These are phyloP conservation scores for Heterobasidion occidentale DNA, from an alignment of 1,284 basidiomycete genomes.

Conservation along the genomic window DNA sequence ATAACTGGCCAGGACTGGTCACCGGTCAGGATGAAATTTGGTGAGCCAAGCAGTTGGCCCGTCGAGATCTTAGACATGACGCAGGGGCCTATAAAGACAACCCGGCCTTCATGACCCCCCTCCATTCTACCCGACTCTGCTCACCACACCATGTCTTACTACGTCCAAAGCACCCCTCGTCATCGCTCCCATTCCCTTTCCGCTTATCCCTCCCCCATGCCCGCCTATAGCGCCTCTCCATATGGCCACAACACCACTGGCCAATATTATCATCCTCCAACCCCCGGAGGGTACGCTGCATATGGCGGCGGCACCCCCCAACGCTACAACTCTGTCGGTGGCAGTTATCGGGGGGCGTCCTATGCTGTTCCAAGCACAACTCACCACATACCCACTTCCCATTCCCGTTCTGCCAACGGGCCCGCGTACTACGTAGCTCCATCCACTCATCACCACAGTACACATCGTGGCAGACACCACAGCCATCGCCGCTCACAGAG, in stretches of 20 bases:
- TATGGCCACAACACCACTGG: not conserved
- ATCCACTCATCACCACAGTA: conserved; percentile 6
- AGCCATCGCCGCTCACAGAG: conserved; percentile 14
- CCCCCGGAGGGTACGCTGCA: conserved; percentile 8
- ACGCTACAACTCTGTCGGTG: not conserved
- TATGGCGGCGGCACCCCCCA: conserved; percentile 4
- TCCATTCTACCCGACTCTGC: conserved; percentile 2
- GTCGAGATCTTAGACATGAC: not conserved
- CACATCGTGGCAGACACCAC: not conserved
- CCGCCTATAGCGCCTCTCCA: not conserved
- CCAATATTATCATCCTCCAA: conserved; percentile 8
- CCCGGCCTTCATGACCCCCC: not conserved
- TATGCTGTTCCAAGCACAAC: not conserved
- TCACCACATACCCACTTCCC: not conserved
- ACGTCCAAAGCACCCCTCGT: conserved; percentile 14
- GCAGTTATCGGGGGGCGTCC: not conserved
- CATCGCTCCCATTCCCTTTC: conserved; percentile 16
- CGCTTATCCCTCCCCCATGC: not conserved
- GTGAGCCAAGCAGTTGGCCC: not conserved
- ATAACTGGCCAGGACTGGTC: too few relatives aligned
- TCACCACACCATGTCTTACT: conserved; percentile 12
- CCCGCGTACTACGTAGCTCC: conserved; percentile 8
- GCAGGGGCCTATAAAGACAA: not conserved
- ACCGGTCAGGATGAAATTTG: not conserved
- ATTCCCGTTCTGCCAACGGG: not conserved